Evolutionary conservation across 2,329 filamentous ascomycete species (phyloP).

Genomic region (Penicillium sp.): DNA sequence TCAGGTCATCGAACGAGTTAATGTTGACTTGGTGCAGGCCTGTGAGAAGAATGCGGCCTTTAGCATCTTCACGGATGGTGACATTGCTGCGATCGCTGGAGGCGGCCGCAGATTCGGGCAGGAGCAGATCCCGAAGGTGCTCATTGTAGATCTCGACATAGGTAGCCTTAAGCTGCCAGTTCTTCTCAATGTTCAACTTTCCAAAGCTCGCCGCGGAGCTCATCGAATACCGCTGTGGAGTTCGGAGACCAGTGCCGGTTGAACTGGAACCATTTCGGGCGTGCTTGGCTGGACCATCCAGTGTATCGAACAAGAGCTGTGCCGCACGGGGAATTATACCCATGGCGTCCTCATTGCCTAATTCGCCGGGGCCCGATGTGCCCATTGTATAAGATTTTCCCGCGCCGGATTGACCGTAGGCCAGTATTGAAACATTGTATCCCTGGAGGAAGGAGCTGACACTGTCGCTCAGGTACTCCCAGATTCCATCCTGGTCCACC

Average conservation of each 20-base stretch:
- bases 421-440: slow-evolving; percentile 96
- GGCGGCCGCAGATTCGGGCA: slow-evolving; percentile 72
- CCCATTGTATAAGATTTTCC: slow-evolving; percentile 99
- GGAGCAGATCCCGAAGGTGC: slow-evolving; percentile 83
- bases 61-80: slow-evolving; percentile 90
- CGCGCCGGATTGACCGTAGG: slow-evolving; percentile 95
- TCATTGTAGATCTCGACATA: slow-evolving; percentile 98
- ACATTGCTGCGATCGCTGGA: slow-evolving; percentile 72
- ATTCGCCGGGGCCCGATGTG: slow-evolving; percentile 81
- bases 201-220: slow-evolving; percentile 51
- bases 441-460: slow-evolving; percentile 88
- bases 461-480: slow-evolving; percentile 91
- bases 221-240: slow-evolving; percentile 76
- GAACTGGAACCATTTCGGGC: slow-evolving; percentile 69
- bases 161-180: slow-evolving; percentile 89
- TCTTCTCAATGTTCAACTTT: slow-evolving; percentile 62
- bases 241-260: slow-evolving; percentile 78
- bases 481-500: slow-evolving; percentile 82
- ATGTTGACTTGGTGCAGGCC: slow-evolving; percentile 86
- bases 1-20: slow-evolving; percentile 86
- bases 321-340: slow-evolving; percentile 93
- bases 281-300: slow-evolving; percentile 60
- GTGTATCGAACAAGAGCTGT: slow-evolving; percentile 80
- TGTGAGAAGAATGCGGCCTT: slow-evolving; percentile 91
- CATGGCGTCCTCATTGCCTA: slow-evolving; percentile 70